Percentiles rank a stretch among this genome's conserved stretches.
phyloP scores from a whole-genome alignment of 2,329 filamentous ascomycete species.

The Penicillium sp. region DNA sequence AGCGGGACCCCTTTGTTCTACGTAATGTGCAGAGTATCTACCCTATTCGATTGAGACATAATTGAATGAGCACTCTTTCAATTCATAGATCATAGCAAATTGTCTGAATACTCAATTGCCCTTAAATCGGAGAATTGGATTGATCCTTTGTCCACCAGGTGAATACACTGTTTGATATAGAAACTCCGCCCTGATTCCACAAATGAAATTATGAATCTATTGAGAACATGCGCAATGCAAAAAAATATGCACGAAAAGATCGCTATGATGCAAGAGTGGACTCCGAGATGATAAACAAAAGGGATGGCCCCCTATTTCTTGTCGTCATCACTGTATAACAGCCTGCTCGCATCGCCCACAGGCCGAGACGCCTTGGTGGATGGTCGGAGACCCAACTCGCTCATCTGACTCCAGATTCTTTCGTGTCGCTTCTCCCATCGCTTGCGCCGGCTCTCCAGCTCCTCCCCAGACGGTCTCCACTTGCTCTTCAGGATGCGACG shows the following conservation, averaged over 20 bases:
- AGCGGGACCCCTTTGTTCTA: background rate
- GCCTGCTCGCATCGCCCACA: conserved; percentile 23
- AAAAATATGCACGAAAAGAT: background rate
- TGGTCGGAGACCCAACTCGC: conserved; percentile 55
- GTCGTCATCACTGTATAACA: conserved; percentile 25
- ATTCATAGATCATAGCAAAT: background rate
- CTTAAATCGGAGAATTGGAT: background rate
- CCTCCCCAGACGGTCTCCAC: conserved; percentile 43
- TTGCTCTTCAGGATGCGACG: conserved; percentile 72
- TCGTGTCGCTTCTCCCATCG: conserved; percentile 47
- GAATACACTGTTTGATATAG: background rate
- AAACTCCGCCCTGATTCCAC: background rate
- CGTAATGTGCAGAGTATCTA: background rate
- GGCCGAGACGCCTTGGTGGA: conserved; percentile 44
- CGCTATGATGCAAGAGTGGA: background rate
- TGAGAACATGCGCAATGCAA: background rate
- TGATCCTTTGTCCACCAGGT: background rate
- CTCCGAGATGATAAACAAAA: background rate
- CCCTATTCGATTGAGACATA: no score
- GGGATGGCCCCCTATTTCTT: conserved; percentile 7
- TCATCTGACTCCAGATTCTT: conserved; percentile 47
- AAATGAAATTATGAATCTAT: background rate
- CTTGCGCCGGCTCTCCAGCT: conserved; percentile 39
- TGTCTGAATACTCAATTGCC: background rate
- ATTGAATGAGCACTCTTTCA: background rate